Evolutionary conservation across 805 yeast genomes (phyloP).

Genomic region (Sugiyamaella qingdaonensis): DNA sequence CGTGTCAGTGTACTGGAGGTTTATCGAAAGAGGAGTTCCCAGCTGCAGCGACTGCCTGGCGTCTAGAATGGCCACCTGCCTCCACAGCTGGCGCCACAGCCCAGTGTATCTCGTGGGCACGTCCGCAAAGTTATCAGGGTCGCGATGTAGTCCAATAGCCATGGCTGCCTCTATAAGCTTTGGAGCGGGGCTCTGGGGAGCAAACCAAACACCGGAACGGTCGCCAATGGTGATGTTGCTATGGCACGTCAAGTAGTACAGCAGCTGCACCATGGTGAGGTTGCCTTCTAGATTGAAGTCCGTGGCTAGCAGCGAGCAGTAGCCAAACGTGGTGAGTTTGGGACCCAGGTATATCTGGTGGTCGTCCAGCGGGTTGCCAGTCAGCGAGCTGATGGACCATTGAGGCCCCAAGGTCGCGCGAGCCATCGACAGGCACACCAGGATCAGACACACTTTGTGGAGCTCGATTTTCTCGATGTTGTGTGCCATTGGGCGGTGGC

Average conservation of each 20-base stretch:
- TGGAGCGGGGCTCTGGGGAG: constrained; percentile 16
- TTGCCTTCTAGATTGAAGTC: constrained; percentile 14
- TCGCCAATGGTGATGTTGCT: constrained; percentile 11
- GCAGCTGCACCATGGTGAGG: constrained; percentile 23
- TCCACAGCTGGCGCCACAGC: constrained; percentile 26
- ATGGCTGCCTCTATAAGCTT: constrained; percentile 23
- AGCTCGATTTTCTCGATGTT: constrained; percentile 12
- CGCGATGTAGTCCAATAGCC: constrained; percentile 29
- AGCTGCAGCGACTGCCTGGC: constrained; percentile 22
- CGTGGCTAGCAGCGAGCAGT: constrained; percentile 11
- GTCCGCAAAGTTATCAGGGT: constrained; percentile 22
- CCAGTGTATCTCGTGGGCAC: constrained; percentile 18
- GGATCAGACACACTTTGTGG: constrained; percentile 18
- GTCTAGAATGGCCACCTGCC: constrained; percentile 24
- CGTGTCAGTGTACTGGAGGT: constrained; percentile 17
- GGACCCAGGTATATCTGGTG: constrained; percentile 15
- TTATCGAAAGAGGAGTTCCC: constrained; percentile 15
- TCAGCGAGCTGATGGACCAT: constrained; percentile 10
- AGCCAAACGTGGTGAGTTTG: constrained; percentile 9
- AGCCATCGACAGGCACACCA: constrained; percentile 16
- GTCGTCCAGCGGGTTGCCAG: constrained; percentile 10
- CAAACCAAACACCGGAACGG: constrained; percentile 17
- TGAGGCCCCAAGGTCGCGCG: constrained; percentile 5
- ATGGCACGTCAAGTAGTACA: constrained; percentile 17
- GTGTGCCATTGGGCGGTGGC: constrained; percentile 8